Percentiles rank a stretch among this genome's conserved stretches.
Evolutionary conservation across 306 rosid species (phyloP).

Genomic region (Cucurbita pepo): DNA sequence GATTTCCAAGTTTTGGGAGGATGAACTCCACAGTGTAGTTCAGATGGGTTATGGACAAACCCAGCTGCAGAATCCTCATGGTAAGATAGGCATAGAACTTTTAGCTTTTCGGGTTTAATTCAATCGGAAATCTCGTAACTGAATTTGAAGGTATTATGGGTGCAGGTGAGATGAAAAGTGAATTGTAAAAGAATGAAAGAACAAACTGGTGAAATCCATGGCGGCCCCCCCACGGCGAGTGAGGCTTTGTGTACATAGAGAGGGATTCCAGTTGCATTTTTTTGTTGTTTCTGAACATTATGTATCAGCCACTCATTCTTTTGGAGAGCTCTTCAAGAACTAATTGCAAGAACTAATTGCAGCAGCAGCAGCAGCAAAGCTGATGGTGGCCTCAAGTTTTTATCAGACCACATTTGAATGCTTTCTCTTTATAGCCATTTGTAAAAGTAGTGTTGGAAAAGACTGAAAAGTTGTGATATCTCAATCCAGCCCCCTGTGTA

Average conservation of each 20-base stretch:
- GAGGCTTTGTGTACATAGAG: slow-evolving; percentile 35
- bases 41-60: slow-evolving; percentile 40
- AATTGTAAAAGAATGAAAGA: slow-evolving; percentile 11
- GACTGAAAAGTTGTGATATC: slow-evolving; percentile 11
- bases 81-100: slow-evolving; percentile 10
- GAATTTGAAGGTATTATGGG: background rate
- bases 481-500: slow-evolving; percentile 23
- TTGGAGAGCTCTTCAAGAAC: slow-evolving; percentile 27
- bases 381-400: slow-evolving; percentile 3
- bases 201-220: slow-evolving; percentile 14
- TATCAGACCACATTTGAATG: slow-evolving; percentile 3
- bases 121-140: background rate
- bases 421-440: slow-evolving; percentile 6
- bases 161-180: slow-evolving; percentile 35
- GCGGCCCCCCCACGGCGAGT: slow-evolving; percentile 12
- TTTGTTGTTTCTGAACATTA: slow-evolving; percentile 10
- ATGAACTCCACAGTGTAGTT: slow-evolving; percentile 38
- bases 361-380: background rate
- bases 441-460: slow-evolving; percentile 5
- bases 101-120: background rate
- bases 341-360: slow-evolving; percentile 9
- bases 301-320: slow-evolving; percentile 26
- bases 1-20: slow-evolving; percentile 31
- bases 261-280: slow-evolving; percentile 17
- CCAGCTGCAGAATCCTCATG: slow-evolving; percentile 22